These are phyloP conservation scores for Metrosideros polymorpha DNA, from an alignment of 441 rosid genomes.

Conservation along the genomic window DNA sequence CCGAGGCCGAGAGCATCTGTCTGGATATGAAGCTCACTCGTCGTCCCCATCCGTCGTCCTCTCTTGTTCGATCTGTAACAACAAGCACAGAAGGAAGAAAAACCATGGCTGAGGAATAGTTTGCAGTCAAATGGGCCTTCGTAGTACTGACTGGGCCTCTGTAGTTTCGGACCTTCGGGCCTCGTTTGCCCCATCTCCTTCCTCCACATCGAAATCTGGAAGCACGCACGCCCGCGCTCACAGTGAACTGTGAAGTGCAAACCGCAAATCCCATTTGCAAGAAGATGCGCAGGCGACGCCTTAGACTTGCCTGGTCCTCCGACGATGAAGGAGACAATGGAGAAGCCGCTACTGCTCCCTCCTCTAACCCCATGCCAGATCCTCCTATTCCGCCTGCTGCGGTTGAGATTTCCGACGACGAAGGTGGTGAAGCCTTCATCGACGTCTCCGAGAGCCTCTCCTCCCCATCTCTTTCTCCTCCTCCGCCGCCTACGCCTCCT, in stretches of 20 bases:
- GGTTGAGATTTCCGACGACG: conserved; percentile 39
- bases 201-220: neutral
- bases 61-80: neutral
- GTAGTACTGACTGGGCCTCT: neutral
- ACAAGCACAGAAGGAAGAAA: neutral
- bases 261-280: conserved; percentile 15
- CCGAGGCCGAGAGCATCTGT: neutral
- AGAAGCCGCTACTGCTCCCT: conserved; percentile 7
- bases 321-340: conserved; percentile 34
- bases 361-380: conserved; percentile 18
- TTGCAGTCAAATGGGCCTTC: neutral
- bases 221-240: neutral
- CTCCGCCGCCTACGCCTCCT: neutral
- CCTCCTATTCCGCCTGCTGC: conserved; percentile 14
- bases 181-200: neutral
- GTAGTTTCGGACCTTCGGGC: neutral
- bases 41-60: neutral
- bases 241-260: conserved; percentile 2
- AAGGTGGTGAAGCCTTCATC: conserved; percentile 20
- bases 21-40: neutral
- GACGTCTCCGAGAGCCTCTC: conserved; percentile 39
- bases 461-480: conserved; percentile 25
- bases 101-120: neutral
- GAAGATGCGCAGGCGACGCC: conserved; percentile 57
- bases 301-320: conserved; percentile 34